Evolutionary conservation across 805 yeast genomes (phyloP), one percentile per base, ranked within the genome.

Genomic region (Wickerhamiella shivajii): DNA sequence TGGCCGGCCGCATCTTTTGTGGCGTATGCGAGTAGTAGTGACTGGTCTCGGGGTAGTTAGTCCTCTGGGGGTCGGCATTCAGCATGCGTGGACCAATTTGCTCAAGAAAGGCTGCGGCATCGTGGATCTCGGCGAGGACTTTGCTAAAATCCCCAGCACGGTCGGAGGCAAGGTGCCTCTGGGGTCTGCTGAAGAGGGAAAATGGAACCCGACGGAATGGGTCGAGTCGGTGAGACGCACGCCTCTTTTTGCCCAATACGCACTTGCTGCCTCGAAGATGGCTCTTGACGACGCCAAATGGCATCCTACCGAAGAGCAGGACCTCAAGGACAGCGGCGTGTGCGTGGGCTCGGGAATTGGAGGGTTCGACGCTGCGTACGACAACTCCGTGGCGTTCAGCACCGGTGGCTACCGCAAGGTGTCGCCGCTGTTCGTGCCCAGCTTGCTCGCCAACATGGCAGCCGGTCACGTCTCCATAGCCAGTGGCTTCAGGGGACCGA

Each of bases 291-390:
- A 80, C 52, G 73, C 96, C 0, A 53, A 63, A 20, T 65, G 75
- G 65, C 38, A 48, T 18, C 67, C 74, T 0, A 37, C 36, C 2
- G 37, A 56, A 1, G 56, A 53, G 2, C 20, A 34, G 2, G 37
- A 39, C 31, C 39, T 37, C 19, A 27, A 40, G 14, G 49, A 52
- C 3, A 41, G 66, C 47, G 48, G 96, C 2, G 84, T 80, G 2
- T 74, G 83, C n/a, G 69, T 87, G 6, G 98, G 97, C 1, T 75
- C 93, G 1, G 94, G 96, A 0, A 79, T 90, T 31, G 97, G 96
- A 0, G 79, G 93, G 2, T 64, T 87, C 30, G 75, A 71, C 12
- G 93, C 81, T 39, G 55, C 70, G 0, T 72, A 71, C 46, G 76
- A 69, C 3, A 80, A 76, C 44, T 55, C 81, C 2, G 63, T 70